These are phyloP conservation scores for Malus hybrid DNA, from an alignment of 331 rosid genomes.

Conservation along the genomic window DNA sequence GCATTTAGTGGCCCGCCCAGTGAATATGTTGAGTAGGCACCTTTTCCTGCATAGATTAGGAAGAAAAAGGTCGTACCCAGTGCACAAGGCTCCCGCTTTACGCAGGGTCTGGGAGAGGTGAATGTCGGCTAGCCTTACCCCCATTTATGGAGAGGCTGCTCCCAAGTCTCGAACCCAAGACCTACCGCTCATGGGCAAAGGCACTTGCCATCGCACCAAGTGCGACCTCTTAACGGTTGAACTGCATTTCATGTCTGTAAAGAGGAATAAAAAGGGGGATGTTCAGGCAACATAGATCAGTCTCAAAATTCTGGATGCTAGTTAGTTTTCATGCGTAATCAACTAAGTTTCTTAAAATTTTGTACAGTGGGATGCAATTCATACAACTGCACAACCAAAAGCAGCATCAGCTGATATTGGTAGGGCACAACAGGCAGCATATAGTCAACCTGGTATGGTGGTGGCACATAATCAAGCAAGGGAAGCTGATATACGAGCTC, in stretches of 20 bases:
- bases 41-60: conserved; percentile 1
- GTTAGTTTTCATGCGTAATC: background rate
- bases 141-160: too few species aligned
- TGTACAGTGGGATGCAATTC: conserved; percentile 27
- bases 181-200: too few species aligned
- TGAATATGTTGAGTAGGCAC: background rate
- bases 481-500: conserved; percentile 68
- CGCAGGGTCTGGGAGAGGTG: too few species aligned
- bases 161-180: too few species aligned
- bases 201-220: too few species aligned
- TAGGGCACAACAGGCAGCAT: conserved; percentile 26
- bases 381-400: conserved; percentile 24
- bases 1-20: background rate
- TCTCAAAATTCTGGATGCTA: background rate
- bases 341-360: conserved; percentile 5
- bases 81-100: too few species aligned
- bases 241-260: background rate
- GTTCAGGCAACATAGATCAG: background rate
- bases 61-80: too few species aligned
- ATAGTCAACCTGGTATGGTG: conserved; percentile 33
- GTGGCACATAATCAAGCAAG: conserved; percentile 48
- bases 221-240: background rate
- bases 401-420: conserved; percentile 32
- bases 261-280: background rate
- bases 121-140: too few species aligned